A percentile compares a stretch with the other conserved stretches of the same genome.
phyloP scores from a whole-genome alignment of 2,329 filamentous ascomycete genomes.

The Epichloe uncinata region DNA sequence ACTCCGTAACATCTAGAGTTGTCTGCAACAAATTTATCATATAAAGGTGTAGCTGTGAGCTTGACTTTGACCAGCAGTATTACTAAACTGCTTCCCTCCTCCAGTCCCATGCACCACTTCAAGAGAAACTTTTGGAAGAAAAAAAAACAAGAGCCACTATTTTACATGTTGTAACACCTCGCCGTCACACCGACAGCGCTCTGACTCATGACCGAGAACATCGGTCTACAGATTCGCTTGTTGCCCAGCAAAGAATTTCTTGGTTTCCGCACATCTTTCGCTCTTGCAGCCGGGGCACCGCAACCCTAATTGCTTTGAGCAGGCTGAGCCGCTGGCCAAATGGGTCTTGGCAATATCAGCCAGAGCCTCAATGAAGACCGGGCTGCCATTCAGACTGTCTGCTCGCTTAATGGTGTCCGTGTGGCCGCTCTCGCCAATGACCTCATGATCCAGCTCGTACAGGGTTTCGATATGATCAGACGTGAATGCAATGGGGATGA shows the following conservation, averaged over 20 bases:
- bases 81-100: no score
- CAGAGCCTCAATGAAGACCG: constrained; percentile 78
- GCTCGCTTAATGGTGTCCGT: constrained; percentile 73
- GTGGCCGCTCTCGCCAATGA: constrained; percentile 76
- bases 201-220: not conserved
- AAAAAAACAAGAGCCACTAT: not conserved
- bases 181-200: constrained; percentile 3
- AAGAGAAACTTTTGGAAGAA: not conserved
- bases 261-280: constrained; percentile 69
- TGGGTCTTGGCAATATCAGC: constrained; percentile 78
- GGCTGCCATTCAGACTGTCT: constrained; percentile 83
- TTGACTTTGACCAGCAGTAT: no score
- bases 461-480: constrained; percentile 98
- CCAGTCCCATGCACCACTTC: not conserved
- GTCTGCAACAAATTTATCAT: no score
- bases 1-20: no score
- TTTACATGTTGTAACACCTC: constrained; percentile 2
- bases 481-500: constrained; percentile 94
- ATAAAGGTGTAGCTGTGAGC: no score
- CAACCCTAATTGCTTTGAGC: constrained; percentile 75
- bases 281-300: constrained; percentile 90
- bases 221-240: constrained; percentile 14
- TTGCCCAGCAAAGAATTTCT: constrained; percentile 47
- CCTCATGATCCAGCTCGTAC: constrained; percentile 85
- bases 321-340: constrained; percentile 51